These are phyloP conservation scores for Colletotrichum tamarilloi DNA, from an alignment of 2,329 filamentous ascomycete species.

Conservation along the genomic window DNA sequence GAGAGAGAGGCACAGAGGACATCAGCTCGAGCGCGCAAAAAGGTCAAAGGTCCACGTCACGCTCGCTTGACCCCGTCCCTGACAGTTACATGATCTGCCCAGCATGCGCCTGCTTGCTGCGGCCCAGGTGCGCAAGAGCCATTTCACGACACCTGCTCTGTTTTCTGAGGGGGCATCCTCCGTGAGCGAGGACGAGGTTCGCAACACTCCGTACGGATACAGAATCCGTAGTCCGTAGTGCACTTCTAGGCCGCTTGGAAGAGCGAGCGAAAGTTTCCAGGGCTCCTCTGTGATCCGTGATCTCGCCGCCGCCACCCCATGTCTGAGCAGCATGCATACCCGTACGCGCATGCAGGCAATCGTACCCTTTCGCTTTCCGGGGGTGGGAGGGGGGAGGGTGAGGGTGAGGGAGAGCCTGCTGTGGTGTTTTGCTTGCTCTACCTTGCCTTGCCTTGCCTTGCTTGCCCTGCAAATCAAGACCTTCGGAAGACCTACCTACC, in stretches of 20 bases:
- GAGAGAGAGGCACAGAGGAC: constrained; percentile 4
- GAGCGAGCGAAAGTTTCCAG: neutral
- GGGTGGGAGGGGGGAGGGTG: neutral
- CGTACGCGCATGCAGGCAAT: constrained; percentile 33
- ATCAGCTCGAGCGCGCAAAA: constrained; percentile 5
- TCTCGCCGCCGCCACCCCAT: constrained; percentile 35
- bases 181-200: neutral
- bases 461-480: constrained; percentile 12
- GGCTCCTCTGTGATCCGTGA: constrained; percentile 33
- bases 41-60: constrained; percentile 24
- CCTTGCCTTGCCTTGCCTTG: neutral
- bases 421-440: neutral
- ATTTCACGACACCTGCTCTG: constrained; percentile 33
- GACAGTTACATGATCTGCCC: constrained; percentile 33
- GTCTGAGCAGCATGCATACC: constrained; percentile 35
- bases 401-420: neutral
- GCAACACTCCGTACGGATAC: no score
- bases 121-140: constrained; percentile 33
- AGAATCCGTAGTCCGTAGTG: neutral
- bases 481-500: neutral
- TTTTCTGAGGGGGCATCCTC: constrained; percentile 8
- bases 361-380: constrained; percentile 21
- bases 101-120: constrained; percentile 27
- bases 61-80: constrained; percentile 31
- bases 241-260: neutral